Conservation (phyloP, 2,329 filamentous ascomycete species). For the Paraconiothyrium brasiliense region DNA sequence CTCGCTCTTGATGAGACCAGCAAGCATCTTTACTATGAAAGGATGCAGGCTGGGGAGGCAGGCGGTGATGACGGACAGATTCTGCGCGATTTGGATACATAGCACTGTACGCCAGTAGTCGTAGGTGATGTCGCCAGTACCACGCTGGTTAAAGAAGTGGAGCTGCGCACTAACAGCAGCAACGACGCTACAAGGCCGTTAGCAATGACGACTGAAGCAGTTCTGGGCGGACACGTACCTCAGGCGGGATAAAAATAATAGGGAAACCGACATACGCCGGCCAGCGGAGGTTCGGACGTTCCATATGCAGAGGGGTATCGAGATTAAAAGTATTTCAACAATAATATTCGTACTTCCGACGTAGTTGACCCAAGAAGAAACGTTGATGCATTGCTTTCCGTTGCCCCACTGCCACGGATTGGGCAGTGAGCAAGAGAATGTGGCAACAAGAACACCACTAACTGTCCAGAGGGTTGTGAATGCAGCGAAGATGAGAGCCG, state of each 20-base stretch:
- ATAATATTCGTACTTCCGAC: conserved; percentile 39
- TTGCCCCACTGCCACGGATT: conserved; percentile 29
- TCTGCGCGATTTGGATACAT: conserved; percentile 40
- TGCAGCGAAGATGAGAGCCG: conserved; percentile 27
- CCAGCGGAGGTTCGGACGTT: conserved; percentile 33
- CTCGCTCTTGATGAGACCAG: conserved; percentile 27
- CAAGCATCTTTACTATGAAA: conserved; percentile 34
- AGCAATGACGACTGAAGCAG: conserved; percentile 13
- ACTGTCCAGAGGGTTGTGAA: conserved; percentile 38
- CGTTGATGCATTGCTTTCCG: conserved; percentile 30
- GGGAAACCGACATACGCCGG: conserved; percentile 35
- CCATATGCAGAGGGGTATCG: conserved; percentile 42
- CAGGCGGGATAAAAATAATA: conserved; percentile 34
- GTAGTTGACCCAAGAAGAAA: conserved; percentile 39
- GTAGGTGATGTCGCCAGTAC: conserved; percentile 24
- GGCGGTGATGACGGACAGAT: conserved; percentile 41
- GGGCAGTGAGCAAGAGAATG: conserved; percentile 37
- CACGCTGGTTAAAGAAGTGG: conserved; percentile 32
- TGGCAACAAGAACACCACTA: conserved; percentile 34
- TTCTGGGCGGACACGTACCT: conserved; percentile 25
- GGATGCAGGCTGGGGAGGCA: conserved; percentile 38
- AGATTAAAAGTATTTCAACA: conserved; percentile 35
- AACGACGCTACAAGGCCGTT: conserved; percentile 28
- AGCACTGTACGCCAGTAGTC: conserved; percentile 32
- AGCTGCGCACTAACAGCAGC: conserved; percentile 33